Conservation (phyloP, 225 moss, liverwort and hornwort genomes). For the Pleurozium schreberi region DNA sequence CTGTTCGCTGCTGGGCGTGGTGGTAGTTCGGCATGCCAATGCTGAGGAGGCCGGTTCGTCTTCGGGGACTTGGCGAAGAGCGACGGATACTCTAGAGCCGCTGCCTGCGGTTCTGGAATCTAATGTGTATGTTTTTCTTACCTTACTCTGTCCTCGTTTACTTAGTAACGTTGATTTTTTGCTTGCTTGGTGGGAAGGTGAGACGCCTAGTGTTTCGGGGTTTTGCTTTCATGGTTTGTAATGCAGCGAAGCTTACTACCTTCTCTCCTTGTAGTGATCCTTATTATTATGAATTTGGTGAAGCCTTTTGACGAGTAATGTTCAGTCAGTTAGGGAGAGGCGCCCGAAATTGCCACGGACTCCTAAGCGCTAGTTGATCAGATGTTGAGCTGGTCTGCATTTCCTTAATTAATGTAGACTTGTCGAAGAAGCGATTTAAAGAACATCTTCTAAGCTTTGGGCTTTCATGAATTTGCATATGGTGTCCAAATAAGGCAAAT, state of each 20-base stretch:
- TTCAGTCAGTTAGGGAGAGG: not conserved
- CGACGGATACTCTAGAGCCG: conserved; percentile 4
- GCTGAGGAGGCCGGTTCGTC: not conserved
- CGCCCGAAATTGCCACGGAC: no score
- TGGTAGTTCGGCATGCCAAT: not conserved
- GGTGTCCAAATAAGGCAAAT: not conserved
- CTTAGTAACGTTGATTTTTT: not conserved
- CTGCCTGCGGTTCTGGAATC: conserved; percentile 17
- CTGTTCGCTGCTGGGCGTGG: conserved; percentile 17
- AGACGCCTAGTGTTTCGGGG: not conserved
- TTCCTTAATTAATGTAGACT: not conserved
- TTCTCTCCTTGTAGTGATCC: not conserved
- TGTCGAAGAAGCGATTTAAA: not conserved
- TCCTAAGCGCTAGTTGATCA: not conserved
- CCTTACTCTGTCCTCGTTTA: not conserved
- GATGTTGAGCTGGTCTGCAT: not conserved
- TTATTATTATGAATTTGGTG: not conserved
- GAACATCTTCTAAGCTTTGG: not conserved
- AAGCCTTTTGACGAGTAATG: not conserved
- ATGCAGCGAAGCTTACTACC: not conserved
- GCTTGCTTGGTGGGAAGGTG: not conserved
- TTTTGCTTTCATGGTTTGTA: not conserved
- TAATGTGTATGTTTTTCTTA: not conserved
- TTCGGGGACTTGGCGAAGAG: not conserved
- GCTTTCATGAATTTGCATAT: not conserved